These are phyloP conservation scores for Elsinoe necatrix DNA, from an alignment of 2,329 filamentous ascomycete species.

Conservation along the genomic window DNA sequence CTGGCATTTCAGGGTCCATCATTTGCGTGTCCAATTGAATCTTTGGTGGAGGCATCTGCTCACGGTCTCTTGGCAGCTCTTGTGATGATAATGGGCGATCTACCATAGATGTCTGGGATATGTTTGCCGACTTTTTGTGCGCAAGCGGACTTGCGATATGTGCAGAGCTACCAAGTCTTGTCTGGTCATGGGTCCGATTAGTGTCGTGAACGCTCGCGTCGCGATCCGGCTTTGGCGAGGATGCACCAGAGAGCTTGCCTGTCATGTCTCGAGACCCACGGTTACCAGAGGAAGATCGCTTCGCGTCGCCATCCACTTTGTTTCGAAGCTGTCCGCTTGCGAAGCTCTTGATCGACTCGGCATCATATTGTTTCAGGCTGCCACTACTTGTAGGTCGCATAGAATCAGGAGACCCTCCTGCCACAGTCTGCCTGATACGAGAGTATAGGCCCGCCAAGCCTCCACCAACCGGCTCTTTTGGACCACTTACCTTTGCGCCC, in stretches of 20 bases:
- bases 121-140: conserved; percentile 3
- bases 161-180: background rate
- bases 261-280: conserved; percentile 7
- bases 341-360: conserved; percentile 23
- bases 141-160: conserved; percentile 8
- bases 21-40: background rate
- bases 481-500: conserved; percentile 21
- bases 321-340: conserved; percentile 2
- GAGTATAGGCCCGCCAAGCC: conserved; percentile 76
- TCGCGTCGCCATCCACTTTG: conserved; percentile 2
- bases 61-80: background rate
- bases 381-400: conserved; percentile 55
- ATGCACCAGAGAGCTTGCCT: conserved; percentile 1
- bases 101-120: background rate
- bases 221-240: conserved; percentile 1
- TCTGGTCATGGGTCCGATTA: background rate
- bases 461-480: conserved; percentile 31
- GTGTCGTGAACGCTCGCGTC: background rate
- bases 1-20: background rate
- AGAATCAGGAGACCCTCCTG: conserved; percentile 44
- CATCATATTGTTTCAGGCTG: conserved; percentile 24
- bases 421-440: conserved; percentile 52
- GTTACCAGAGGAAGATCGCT: conserved; percentile 11
- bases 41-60: conserved; percentile 4
- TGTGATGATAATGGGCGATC: background rate